Conservation (phyloP, 2,329 filamentous ascomycete genomes). For the Colletotrichum brevisporum region DNA sequence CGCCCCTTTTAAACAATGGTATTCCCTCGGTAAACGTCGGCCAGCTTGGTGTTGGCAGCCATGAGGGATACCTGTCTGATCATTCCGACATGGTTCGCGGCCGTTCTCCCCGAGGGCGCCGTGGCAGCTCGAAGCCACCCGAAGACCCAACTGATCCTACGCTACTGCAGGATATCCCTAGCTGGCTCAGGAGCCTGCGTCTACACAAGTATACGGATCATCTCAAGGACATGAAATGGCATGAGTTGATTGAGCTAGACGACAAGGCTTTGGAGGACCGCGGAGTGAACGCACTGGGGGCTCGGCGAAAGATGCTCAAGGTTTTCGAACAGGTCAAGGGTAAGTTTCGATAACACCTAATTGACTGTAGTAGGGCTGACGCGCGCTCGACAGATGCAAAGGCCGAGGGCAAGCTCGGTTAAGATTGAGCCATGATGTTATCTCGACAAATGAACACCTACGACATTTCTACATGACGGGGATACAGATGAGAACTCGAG, state of each 20-base stretch:
- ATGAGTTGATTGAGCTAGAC: constrained; percentile 90
- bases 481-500: not conserved
- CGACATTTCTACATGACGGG: not conserved
- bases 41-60: constrained; percentile 77
- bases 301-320: constrained; percentile 98
- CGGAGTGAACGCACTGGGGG: constrained; percentile 94
- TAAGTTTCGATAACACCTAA: constrained; percentile 50
- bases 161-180: constrained; percentile 93
- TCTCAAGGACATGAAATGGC: constrained; percentile 97
- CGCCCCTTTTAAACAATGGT: constrained; percentile 78
- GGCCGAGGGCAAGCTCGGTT: constrained; percentile 77
- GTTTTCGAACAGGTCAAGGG: constrained; percentile 97
- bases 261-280: constrained; percentile 93
- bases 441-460: not conserved
- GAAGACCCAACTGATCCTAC: constrained; percentile 95
- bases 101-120: constrained; percentile 89
- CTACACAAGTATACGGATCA: constrained; percentile 99
- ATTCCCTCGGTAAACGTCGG: constrained; percentile 80
- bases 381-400: constrained; percentile 47
- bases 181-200: constrained; percentile 93
- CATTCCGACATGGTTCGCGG: constrained; percentile 93
- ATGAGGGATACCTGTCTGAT: constrained; percentile 92
- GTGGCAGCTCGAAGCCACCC: constrained; percentile 96
- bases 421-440: constrained; percentile 37
- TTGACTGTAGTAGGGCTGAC: not conserved